A percentile compares a stretch with the other conserved stretches of the same genome.
Evolutionary conservation across 192 early-diverging fungal species (phyloP).

Genomic region (Backusella psychrophila): DNA sequence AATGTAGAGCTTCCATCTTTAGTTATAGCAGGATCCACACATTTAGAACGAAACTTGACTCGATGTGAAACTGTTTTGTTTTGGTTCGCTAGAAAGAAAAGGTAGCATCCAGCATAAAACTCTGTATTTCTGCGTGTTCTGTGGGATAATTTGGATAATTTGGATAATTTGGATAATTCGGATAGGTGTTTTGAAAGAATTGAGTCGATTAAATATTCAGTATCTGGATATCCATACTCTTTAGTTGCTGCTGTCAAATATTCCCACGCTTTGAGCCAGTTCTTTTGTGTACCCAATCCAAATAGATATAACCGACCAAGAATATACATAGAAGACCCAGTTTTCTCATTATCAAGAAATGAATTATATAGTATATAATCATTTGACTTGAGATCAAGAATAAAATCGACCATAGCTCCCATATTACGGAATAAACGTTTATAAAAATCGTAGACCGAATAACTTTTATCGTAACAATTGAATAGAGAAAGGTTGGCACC

Average conservation of each 20-base stretch:
- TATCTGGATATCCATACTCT: background rate
- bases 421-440: too few relatives aligned
- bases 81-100: background rate
- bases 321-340: background rate
- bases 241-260: background rate
- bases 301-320: background rate
- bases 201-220: background rate
- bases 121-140: background rate
- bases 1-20: background rate
- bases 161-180: too few relatives aligned
- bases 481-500: too few relatives aligned
- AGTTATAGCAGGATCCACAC: background rate
- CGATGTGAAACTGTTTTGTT: background rate
- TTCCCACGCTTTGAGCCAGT: background rate
- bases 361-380: too few relatives aligned
- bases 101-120: background rate
- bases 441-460: too few relatives aligned
- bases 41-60: background rate
- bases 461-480: too few relatives aligned
- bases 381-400: too few relatives aligned
- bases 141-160: background rate
- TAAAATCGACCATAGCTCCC: too few relatives aligned
- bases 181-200: background rate
- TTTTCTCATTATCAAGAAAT: too few relatives aligned
- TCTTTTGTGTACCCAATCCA: background rate